Evolutionary conservation across 495 filamentous ascomycete genomes (phyloP).

Genomic region (Tuber melanosporum): DNA sequence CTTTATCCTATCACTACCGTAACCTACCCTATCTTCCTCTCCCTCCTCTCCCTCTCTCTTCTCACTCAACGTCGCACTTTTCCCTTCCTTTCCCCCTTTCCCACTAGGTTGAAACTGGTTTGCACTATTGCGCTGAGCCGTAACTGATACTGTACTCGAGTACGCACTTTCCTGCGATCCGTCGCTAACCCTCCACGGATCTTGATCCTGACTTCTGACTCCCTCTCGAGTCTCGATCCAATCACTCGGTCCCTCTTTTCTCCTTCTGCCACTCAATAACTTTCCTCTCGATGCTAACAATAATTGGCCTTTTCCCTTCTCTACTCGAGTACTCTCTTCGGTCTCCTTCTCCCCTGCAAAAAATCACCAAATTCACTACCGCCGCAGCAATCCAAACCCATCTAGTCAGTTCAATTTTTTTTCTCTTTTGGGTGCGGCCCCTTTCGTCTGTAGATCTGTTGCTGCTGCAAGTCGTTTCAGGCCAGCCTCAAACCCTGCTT

Average conservation of each 20-base stretch:
- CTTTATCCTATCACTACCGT: background rate
- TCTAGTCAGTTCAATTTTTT: background rate
- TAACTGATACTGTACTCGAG: background rate
- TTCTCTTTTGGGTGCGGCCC: background rate
- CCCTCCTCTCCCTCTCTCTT: conserved; percentile 15
- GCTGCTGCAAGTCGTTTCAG: conserved; percentile 3
- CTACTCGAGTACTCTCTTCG: background rate
- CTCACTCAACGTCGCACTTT: conserved; percentile 14
- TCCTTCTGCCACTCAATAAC: background rate
- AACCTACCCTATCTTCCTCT: background rate
- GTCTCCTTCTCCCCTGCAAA: background rate
- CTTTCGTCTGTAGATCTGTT: background rate
- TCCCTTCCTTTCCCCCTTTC: conserved; percentile 4
- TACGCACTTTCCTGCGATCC: conserved; percentile 3
- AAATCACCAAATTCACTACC: background rate
- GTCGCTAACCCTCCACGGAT: conserved; percentile 1
- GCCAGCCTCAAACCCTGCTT: conserved; percentile 4
- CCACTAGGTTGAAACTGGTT: background rate
- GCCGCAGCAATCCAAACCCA: background rate
- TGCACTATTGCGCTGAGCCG: background rate
- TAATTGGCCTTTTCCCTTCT: background rate
- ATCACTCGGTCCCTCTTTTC: background rate
- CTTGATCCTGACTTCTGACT: background rate
- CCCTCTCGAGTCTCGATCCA: conserved; percentile 1
- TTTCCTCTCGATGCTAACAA: background rate